Evolutionary conservation across 495 filamentous ascomycete genomes (phyloP).

Genomic region (Amorphotheca resinae): DNA sequence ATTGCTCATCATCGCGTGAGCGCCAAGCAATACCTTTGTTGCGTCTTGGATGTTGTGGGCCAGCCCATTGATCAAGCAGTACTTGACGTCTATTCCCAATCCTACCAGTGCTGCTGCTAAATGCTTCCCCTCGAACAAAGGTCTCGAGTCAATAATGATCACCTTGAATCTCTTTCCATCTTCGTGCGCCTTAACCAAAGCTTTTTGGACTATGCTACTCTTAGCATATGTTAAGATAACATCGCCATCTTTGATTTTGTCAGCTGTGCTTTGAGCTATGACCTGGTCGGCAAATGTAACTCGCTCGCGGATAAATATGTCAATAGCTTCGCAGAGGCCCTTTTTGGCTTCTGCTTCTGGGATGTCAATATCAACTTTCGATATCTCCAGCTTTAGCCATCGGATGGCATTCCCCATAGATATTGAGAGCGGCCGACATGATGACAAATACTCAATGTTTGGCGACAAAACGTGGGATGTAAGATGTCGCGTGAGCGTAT

Average conservation of each 20-base stretch:
- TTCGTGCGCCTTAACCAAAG: conserved; percentile 57
- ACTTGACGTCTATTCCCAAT: conserved; percentile 62
- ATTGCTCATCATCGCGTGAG: conserved; percentile 83
- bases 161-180: conserved; percentile 66
- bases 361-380: conserved; percentile 68
- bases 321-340: conserved; percentile 65
- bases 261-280: conserved; percentile 60
- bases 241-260: conserved; percentile 61
- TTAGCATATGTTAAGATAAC: conserved; percentile 84
- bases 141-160: conserved; percentile 70
- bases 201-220: conserved; percentile 69
- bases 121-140: conserved; percentile 68
- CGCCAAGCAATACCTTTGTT: conserved; percentile 74
- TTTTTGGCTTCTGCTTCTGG: conserved; percentile 69
- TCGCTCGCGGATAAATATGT: conserved; percentile 80
- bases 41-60: conserved; percentile 58
- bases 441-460: conserved; percentile 87
- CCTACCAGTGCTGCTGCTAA: conserved; percentile 54
- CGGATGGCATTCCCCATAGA: conserved; percentile 94
- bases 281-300: conserved; percentile 77
- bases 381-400: conserved; percentile 80
- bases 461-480: conserved; percentile 83
- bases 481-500: conserved; percentile 77
- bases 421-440: conserved; percentile 84
- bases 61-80: conserved; percentile 65